These are phyloP conservation scores for Adenanthera pavonina DNA, from an alignment of 306 rosid species.

Conservation along the genomic window DNA sequence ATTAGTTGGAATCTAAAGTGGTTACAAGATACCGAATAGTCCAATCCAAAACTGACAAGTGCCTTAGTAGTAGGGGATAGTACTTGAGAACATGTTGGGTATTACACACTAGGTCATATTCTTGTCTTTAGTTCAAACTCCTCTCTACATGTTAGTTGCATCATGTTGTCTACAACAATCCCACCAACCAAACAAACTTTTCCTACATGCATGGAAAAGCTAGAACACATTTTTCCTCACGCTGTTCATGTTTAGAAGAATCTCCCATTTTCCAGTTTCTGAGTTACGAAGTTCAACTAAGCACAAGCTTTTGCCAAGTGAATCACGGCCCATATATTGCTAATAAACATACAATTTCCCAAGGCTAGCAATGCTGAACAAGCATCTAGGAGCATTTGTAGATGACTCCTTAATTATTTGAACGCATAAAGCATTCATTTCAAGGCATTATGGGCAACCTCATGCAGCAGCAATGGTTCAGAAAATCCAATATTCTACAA, in stretches of 20 bases:
- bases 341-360: slow-evolving; percentile 62
- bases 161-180: slow-evolving; percentile 50
- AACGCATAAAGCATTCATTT: slow-evolving; percentile 71
- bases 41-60: slow-evolving; percentile 53
- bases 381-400: slow-evolving; percentile 75
- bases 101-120: slow-evolving; percentile 64
- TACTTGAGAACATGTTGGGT: slow-evolving; percentile 72
- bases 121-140: slow-evolving; percentile 59
- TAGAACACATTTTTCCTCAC: slow-evolving; percentile 77
- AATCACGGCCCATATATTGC: slow-evolving; percentile 74
- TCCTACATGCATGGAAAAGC: slow-evolving; percentile 55
- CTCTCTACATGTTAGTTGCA: slow-evolving; percentile 67
- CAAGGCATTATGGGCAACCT: slow-evolving; percentile 65
- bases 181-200: slow-evolving; percentile 80
- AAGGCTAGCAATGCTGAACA: slow-evolving; percentile 71
- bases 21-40: too few species aligned
- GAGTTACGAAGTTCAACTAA: slow-evolving; percentile 80
- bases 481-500: slow-evolving; percentile 84
- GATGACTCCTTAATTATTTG: slow-evolving; percentile 68
- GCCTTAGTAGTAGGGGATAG: slow-evolving; percentile 59
- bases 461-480: slow-evolving; percentile 63
- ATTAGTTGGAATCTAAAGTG: too few species aligned
- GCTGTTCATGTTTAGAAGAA: slow-evolving; percentile 72
- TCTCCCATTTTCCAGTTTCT: slow-evolving; percentile 61
- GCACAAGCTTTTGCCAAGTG: slow-evolving; percentile 61